phyloP scores from a whole-genome alignment of 2,329 filamentous ascomycete species.

The Dendryphion nanum region DNA sequence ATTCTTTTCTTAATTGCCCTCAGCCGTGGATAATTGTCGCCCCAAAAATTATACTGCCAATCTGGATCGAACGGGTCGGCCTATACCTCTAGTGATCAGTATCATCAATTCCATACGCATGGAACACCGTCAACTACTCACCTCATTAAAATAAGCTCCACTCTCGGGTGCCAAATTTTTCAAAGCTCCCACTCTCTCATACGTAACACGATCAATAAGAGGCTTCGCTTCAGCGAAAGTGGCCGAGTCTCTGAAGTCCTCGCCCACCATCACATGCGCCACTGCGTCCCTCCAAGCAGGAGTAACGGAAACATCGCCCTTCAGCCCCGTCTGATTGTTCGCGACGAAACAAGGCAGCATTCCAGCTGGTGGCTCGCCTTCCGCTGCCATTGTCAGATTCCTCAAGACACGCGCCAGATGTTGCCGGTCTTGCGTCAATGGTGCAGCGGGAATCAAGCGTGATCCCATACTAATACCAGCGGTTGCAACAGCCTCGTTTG shows the following conservation, averaged over 20 bases:
- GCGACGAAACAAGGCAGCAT: not conserved
- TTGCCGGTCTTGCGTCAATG: conserved; percentile 15
- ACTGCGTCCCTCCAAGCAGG: conserved; percentile 26
- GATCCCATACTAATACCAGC: conserved; percentile 20
- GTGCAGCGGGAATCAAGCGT: conserved; percentile 17
- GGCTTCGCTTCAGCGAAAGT: conserved; percentile 4
- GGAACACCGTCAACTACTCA: conserved; percentile 1
- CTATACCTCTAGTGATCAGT: conserved; percentile 1
- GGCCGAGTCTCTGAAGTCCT: conserved; percentile 11
- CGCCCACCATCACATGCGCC: conserved; percentile 15
- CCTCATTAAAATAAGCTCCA: conserved; percentile 31
- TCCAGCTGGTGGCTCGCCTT: not conserved
- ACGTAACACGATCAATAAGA: conserved; percentile 7
- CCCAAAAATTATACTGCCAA: conserved; percentile 26
- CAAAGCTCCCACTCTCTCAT: conserved; percentile 15
- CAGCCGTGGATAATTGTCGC: conserved; percentile 16
- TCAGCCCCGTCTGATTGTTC: conserved; percentile 1
- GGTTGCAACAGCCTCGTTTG: conserved; percentile 21
- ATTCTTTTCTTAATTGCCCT: conserved; percentile 16
- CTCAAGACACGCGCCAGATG: conserved; percentile 12
- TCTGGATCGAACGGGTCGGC: conserved; percentile 20
- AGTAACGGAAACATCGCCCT: conserved; percentile 11
- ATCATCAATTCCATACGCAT: not conserved
- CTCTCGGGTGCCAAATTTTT: conserved; percentile 17
- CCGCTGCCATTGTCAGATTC: not conserved